Evolutionary conservation across 176 grass and related monocot species (phyloP).

Genomic region (Pontederia crassipes): DNA sequence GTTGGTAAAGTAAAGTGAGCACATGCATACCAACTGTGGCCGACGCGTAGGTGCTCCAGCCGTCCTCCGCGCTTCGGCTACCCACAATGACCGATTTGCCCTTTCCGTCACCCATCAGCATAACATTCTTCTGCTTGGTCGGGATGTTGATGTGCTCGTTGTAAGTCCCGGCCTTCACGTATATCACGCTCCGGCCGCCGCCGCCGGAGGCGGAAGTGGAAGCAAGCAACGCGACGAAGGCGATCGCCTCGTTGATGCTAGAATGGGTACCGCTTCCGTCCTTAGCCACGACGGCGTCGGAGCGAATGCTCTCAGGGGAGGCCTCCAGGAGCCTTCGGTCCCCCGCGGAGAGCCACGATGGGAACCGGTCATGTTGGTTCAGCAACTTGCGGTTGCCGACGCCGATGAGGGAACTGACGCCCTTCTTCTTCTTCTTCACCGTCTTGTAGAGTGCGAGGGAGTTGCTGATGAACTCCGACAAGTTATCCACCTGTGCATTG

Average conservation of each 20-base stretch:
- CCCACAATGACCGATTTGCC: constrained; percentile 64
- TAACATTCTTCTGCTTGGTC: constrained; percentile 42
- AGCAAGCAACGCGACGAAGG: constrained; percentile 24
- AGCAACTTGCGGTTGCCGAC: constrained; percentile 2
- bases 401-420: not conserved
- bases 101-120: constrained; percentile 79
- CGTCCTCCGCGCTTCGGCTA: constrained; percentile 29
- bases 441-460: constrained; percentile 53
- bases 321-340: constrained; percentile 47
- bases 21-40: constrained; percentile 60
- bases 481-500: constrained; percentile 19
- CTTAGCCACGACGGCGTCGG: constrained; percentile 70
- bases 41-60: constrained; percentile 46
- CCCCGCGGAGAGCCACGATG: constrained; percentile 36
- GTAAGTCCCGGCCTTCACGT: constrained; percentile 73
- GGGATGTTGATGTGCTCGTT: constrained; percentile 50
- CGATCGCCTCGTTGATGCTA: constrained; percentile 62
- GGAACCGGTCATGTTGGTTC: constrained; percentile 7
- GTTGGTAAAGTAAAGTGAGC: not conserved
- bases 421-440: not conserved
- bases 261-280: constrained; percentile 72
- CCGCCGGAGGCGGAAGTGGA: not conserved
- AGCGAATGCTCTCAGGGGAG: constrained; percentile 8
- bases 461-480: constrained; percentile 56
- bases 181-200: constrained; percentile 42